These are phyloP conservation scores for Citrus unshiu DNA, from an alignment of 345 rosid species.

Conservation along the genomic window DNA sequence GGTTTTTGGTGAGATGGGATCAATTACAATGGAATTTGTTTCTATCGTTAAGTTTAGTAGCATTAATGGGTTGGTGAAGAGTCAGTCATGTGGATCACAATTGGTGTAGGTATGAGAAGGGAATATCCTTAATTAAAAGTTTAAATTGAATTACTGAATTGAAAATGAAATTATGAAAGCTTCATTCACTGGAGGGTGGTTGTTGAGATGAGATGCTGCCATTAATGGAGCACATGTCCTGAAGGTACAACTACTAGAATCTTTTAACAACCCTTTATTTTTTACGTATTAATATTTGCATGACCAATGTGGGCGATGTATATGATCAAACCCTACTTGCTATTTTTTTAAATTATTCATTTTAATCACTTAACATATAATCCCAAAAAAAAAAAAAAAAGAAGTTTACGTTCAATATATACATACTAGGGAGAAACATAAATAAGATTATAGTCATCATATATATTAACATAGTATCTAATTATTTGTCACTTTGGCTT, in stretches of 20 bases:
- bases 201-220: constrained; percentile 23
- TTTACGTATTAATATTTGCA: background rate
- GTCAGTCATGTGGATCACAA: background rate
- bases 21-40: background rate
- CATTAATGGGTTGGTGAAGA: background rate
- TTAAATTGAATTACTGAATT: background rate
- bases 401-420: too few species aligned
- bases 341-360: background rate
- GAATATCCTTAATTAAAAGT: background rate
- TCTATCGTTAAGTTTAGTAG: background rate
- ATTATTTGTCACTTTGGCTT: too few species aligned
- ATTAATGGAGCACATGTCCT: constrained; percentile 24
- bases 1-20: background rate
- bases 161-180: background rate
- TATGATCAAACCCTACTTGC: background rate
- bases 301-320: constrained; percentile 2
- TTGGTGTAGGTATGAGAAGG: background rate
- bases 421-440: too few species aligned
- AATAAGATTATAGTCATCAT: too few species aligned
- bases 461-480: too few species aligned
- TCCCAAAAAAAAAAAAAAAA: too few species aligned
- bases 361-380: background rate
- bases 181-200: constrained; percentile 21
- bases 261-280: background rate
- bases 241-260: constrained; percentile 11